Evolutionary conservation across 2,329 filamentous ascomycete genomes (phyloP), one percentile per base, ranked within the genome.

Genomic region (Phialocephala sp.): DNA sequence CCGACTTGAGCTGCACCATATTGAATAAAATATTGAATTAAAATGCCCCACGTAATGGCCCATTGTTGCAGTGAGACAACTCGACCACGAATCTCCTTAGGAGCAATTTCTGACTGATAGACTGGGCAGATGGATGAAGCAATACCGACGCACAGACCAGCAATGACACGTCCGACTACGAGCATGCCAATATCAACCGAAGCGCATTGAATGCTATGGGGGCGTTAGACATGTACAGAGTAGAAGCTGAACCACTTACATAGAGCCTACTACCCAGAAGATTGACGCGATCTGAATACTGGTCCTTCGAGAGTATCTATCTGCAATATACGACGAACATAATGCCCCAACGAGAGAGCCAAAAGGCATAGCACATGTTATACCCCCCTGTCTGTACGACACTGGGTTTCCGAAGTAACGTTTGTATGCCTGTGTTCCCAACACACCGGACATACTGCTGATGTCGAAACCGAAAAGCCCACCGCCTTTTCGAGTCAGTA

Each of bases 391-490:
- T 0, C 83, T 80, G 70, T 85, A 83, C 0, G 81, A 83, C 20
- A 76, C 75, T 2, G 84, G 84, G 62, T 91, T 84, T 72, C 87
- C 81, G 79, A 93, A 93, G 77, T 91, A 93, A 72, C 85, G 87
- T 71, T 87, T 87, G 76, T 93, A 93, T 56, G 88, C 85, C 64
- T 87, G 78, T 0, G 88, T 91, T 36, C 87, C 87, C 43, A 93
- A 81, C 27, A 88, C 86, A 55, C 85, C 87, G 43, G 86, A 88
- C 89, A 93, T 92, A 52, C 88, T 91, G 63, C 85, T 87, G 72
- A 93, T 92, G 78, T 93, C 91, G 75, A 93, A 93, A 72, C 91
- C 91, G 73, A 93, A 93, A 32, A 93, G 81, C 27, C 85, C 87
- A 75, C 90, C 90, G 71, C 85, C 87, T 80, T 83, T 20, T 32